phyloP scores from a whole-genome alignment of 352 stramenopile genomes.

The Phytophthora podocarpi region DNA sequence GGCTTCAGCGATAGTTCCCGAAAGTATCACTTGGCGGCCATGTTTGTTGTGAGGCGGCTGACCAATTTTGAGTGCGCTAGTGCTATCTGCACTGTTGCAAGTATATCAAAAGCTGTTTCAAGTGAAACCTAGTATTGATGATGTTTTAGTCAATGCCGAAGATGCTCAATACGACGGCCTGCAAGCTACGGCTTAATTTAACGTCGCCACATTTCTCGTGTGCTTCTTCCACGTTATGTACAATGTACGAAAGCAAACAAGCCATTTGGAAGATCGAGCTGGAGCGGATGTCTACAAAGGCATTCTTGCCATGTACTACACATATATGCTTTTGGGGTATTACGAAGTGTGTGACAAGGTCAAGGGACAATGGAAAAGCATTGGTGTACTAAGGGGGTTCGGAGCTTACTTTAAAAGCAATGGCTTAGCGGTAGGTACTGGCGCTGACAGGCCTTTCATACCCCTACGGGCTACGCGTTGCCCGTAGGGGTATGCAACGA shows the following conservation, averaged over 20 bases:
- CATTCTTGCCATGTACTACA: constrained; percentile 1
- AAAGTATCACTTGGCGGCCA: too few species aligned
- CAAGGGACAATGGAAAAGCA: not conserved
- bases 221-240: constrained; percentile 13
- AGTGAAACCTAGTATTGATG: not conserved
- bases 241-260: constrained; percentile 5
- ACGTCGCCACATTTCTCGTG: constrained; percentile 6
- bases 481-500: too few species aligned
- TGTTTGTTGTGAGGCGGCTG: too few species aligned
- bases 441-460: constrained; percentile 11
- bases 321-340: not conserved
- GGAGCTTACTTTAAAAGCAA: constrained; percentile 1
- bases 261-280: not conserved
- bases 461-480: not conserved
- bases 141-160: constrained; percentile 1
- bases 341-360: not conserved
- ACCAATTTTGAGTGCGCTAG: too few species aligned
- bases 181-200: not conserved
- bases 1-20: too few species aligned
- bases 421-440: constrained; percentile 1
- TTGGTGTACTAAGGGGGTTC: not conserved
- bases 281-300: constrained; percentile 6
- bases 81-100: too few species aligned
- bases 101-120: not conserved
- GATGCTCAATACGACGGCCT: constrained; percentile 6